Evolutionary conservation across 1,284 basidiomycete genomes (phyloP).

Genomic region (Tilletia indica): DNA sequence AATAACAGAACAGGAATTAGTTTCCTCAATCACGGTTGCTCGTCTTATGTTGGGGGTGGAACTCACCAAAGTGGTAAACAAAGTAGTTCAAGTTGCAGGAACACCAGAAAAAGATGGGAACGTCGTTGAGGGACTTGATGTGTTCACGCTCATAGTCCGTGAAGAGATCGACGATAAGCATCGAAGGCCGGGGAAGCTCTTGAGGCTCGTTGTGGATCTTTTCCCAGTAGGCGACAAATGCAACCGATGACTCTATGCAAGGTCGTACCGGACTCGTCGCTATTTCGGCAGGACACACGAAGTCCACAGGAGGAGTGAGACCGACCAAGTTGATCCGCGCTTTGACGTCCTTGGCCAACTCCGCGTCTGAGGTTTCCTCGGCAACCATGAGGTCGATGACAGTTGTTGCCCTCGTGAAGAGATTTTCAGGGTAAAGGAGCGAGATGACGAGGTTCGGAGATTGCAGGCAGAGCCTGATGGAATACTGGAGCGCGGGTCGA

Average conservation of each 20-base stretch:
- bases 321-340: neutral
- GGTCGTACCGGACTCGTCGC: neutral
- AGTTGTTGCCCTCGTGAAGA: neutral
- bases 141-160: neutral
- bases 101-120: neutral
- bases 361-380: neutral
- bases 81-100: neutral
- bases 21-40: neutral
- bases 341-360: neutral
- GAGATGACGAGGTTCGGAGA: conserved; percentile 6
- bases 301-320: neutral
- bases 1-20: too few species aligned
- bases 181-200: neutral
- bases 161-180: neutral
- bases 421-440: neutral
- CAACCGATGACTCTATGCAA: neutral
- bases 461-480: neutral
- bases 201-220: neutral
- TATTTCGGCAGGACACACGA: neutral
- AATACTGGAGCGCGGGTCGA: neutral
- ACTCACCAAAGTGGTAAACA: neutral
- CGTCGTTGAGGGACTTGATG: neutral
- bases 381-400: neutral
- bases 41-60: neutral
- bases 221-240: neutral